phyloP scores from a whole-genome alignment of 1,284 basidiomycete genomes.

The Microbotryum silenes-acaulis region DNA sequence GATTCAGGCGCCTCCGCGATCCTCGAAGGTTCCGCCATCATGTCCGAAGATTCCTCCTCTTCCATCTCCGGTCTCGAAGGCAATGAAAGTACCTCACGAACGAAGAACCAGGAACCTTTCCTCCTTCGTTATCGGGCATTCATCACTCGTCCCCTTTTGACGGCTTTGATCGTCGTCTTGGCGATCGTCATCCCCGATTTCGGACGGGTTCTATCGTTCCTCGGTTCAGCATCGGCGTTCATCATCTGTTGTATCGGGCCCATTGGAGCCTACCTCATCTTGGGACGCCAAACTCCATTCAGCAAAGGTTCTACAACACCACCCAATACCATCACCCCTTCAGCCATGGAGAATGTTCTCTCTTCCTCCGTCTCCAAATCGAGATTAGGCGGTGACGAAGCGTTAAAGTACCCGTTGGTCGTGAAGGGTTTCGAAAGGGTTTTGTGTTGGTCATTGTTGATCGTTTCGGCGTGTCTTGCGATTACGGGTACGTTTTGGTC shows the following conservation, averaged over 20 bases:
- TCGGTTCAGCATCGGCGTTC: constrained; percentile 65
- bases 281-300: neutral
- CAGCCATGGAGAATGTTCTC: constrained; percentile 49
- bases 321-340: neutral
- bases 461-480: constrained; percentile 57
- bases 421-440: neutral
- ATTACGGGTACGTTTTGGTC: constrained; percentile 68
- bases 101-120: neutral
- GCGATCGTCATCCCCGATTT: constrained; percentile 79
- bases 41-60: neutral
- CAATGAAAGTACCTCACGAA: too few species aligned
- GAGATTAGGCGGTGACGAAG: neutral
- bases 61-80: neutral
- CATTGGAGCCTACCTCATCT: constrained; percentile 42
- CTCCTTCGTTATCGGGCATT: constrained; percentile 7
- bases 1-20: neutral
- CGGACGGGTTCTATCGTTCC: constrained; percentile 79
- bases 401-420: neutral
- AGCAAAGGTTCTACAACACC: neutral
- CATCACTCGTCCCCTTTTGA: constrained; percentile 54
- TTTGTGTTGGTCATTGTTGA: constrained; percentile 46
- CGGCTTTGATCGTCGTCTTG: constrained; percentile 55
- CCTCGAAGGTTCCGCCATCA: constrained; percentile 10
- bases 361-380: constrained; percentile 4
- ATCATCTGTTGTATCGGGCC: constrained; percentile 74